These are phyloP conservation scores for Malus sieversii DNA, from an alignment of 306 rosid genomes.

Conservation along the genomic window DNA sequence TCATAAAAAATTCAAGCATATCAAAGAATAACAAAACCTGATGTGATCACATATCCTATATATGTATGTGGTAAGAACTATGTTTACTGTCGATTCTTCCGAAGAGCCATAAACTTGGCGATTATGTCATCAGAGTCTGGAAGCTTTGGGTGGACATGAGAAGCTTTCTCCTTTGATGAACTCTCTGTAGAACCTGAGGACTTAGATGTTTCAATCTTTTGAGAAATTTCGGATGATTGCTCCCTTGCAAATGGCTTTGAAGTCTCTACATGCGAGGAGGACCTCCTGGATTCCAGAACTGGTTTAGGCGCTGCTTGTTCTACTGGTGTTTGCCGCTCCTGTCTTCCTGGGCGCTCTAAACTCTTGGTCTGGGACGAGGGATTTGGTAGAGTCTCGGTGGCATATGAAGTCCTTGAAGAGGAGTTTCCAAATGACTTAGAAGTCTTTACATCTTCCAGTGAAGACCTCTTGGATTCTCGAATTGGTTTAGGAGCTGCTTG, in stretches of 20 bases:
- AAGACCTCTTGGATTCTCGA: conserved; percentile 1
- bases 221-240: conserved; percentile 11
- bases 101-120: conserved; percentile 63
- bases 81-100: conserved; percentile 37
- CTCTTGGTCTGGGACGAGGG: conserved; percentile 23
- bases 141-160: conserved; percentile 83
- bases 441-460: background rate
- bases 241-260: conserved; percentile 20
- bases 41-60: conserved; percentile 14
- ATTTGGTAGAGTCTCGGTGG: conserved; percentile 20
- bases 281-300: conserved; percentile 25
- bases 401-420: conserved; percentile 35
- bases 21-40: conserved; percentile 16
- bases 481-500: background rate
- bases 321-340: background rate
- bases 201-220: conserved; percentile 19
- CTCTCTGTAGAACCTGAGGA: conserved; percentile 17
- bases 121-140: conserved; percentile 69
- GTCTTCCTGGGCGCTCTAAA: conserved; percentile 27
- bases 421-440: conserved; percentile 21
- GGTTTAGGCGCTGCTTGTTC: conserved; percentile 25
- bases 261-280: conserved; percentile 19
- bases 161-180: conserved; percentile 34
- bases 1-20: background rate
- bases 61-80: conserved; percentile 12